These are phyloP conservation scores for Emergomyces pasteurianus DNA, from an alignment of 2,329 filamentous ascomycete genomes.

Conservation along the genomic window DNA sequence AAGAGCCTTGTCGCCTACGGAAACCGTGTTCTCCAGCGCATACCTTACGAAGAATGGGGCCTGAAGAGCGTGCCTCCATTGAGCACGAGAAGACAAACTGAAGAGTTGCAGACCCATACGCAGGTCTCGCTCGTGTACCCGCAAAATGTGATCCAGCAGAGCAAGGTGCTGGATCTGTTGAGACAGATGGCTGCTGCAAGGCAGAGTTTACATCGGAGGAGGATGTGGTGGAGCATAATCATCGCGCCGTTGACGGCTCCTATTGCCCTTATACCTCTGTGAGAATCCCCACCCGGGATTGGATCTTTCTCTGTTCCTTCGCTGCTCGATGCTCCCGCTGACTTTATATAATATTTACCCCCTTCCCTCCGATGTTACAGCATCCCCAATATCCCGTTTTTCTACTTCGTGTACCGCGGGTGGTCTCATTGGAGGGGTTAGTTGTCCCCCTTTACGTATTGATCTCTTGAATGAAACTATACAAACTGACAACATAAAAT, in stretches of 20 bases:
- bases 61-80: conserved; percentile 86
- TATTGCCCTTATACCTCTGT: conserved; percentile 76
- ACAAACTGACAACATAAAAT: conserved; percentile 7
- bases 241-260: conserved; percentile 76
- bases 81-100: conserved; percentile 51
- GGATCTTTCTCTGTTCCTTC: background rate
- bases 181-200: conserved; percentile 64
- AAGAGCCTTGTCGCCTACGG: conserved; percentile 75
- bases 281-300: conserved; percentile 27
- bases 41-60: conserved; percentile 96
- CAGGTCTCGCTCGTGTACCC: conserved; percentile 62
- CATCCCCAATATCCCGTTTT: conserved; percentile 89
- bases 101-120: conserved; percentile 50
- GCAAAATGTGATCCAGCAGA: conserved; percentile 51
- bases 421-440: conserved; percentile 75
- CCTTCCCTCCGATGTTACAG: conserved; percentile 34
- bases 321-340: background rate
- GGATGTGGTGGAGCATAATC: conserved; percentile 67
- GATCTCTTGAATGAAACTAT: conserved; percentile 11
- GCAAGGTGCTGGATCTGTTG: conserved; percentile 54
- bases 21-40: conserved; percentile 71
- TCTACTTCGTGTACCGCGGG: conserved; percentile 79
- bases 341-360: background rate
- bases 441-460: background rate
- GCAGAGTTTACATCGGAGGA: conserved; percentile 62